phyloP scores from a whole-genome alignment of 2,329 filamentous ascomycete species.

The Neonectria magnoliae region DNA sequence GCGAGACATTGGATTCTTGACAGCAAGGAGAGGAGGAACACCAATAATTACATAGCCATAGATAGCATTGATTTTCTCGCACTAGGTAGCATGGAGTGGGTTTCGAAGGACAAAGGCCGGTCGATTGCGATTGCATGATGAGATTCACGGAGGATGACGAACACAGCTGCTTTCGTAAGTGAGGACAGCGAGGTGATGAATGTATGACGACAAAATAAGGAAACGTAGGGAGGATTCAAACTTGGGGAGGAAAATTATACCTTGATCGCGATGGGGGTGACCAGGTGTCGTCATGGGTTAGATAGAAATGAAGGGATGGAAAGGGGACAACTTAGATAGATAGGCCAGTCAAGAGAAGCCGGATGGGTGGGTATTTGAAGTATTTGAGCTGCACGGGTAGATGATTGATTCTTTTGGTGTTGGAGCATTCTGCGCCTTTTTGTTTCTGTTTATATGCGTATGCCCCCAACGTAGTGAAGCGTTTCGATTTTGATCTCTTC shows the following conservation, averaged over 20 bases:
- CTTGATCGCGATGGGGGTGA: constrained; percentile 22
- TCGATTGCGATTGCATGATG: constrained; percentile 29
- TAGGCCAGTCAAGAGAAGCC: constrained; percentile 17
- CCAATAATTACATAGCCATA: constrained; percentile 44
- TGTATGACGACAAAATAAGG: constrained; percentile 19
- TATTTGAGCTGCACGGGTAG: not conserved
- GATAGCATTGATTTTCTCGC: constrained; percentile 43
- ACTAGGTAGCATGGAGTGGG: constrained; percentile 38
- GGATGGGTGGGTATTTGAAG: constrained; percentile 19
- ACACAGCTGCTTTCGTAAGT: constrained; percentile 16
- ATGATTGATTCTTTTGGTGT: not conserved
- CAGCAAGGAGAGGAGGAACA: constrained; percentile 19
- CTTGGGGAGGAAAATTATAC: constrained; percentile 29
- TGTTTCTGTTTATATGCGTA: no score
- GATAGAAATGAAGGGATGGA: constrained; percentile 22
- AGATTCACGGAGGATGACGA: constrained; percentile 23
- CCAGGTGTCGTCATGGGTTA: constrained; percentile 15
- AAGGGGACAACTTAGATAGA: constrained; percentile 23
- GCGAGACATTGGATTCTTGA: constrained; percentile 16
- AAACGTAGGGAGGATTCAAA: not conserved
- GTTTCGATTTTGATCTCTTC: not conserved
- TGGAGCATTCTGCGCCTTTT: not conserved
- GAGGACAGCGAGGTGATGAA: constrained; percentile 7
- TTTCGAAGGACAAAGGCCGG: constrained; percentile 21
- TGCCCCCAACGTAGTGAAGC: not conserved